Conservation (phyloP, 2,329 filamentous ascomycete genomes). For the Lachnellula willkommii region DNA sequence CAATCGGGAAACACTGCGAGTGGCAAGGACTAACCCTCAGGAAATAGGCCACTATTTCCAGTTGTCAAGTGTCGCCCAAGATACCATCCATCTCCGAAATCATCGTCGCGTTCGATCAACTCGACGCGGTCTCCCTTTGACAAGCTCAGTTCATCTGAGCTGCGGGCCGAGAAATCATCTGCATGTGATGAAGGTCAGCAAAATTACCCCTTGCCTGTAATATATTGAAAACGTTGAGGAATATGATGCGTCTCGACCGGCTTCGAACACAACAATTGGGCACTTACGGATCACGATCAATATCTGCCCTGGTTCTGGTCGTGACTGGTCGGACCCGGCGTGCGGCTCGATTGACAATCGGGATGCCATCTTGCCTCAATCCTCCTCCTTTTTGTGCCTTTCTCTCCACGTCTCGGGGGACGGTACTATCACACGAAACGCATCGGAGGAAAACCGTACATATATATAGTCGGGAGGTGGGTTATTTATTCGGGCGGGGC, state of each 20-base stretch:
- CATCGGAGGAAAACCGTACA: slow-evolving; percentile 14
- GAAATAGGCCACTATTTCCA: slow-evolving; percentile 72
- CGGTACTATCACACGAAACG: slow-evolving; percentile 20
- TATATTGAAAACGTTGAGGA: slow-evolving; percentile 8
- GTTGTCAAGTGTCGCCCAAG: slow-evolving; percentile 69
- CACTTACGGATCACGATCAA: slow-evolving; percentile 68
- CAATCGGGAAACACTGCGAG: neutral
- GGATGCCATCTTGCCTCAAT: slow-evolving; percentile 36
- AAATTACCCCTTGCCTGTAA: slow-evolving; percentile 1
- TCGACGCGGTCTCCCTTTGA: slow-evolving; percentile 79
- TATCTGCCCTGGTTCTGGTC: slow-evolving; percentile 60
- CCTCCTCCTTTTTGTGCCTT: slow-evolving; percentile 1
- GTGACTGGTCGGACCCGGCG: slow-evolving; percentile 28
- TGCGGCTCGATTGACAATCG: slow-evolving; percentile 36
- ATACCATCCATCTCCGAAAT: slow-evolving; percentile 86
- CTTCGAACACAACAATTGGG: slow-evolving; percentile 1
- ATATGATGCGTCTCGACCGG: neutral
- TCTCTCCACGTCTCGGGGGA: slow-evolving; percentile 19
- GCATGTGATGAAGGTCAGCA: slow-evolving; percentile 15
- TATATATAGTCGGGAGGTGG: neutral
- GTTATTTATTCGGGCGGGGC: neutral
- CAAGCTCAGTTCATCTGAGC: slow-evolving; percentile 86
- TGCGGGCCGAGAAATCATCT: slow-evolving; percentile 92
- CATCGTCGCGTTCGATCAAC: slow-evolving; percentile 78
- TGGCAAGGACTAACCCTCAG: slow-evolving; percentile 55